phyloP scores from a whole-genome alignment of 139 green algal genomes.

The Picochlorum costavermella region DNA sequence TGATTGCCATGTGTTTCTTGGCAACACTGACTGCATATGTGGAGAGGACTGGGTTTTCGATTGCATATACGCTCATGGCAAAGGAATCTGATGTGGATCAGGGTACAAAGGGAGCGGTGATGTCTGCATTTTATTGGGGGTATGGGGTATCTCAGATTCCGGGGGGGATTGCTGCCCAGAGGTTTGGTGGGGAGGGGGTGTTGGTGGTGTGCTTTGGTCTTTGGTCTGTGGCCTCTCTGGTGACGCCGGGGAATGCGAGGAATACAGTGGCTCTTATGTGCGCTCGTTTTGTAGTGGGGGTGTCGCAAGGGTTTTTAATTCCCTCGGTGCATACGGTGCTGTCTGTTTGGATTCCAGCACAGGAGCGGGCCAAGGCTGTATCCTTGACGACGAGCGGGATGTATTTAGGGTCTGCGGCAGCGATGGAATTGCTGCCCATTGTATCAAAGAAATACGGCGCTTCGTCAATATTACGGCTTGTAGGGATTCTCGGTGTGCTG shows the following conservation, averaged over 20 bases:
- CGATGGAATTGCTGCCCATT: conserved; percentile 79
- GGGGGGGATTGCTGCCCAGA: conserved; percentile 83
- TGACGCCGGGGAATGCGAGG: conserved; percentile 53
- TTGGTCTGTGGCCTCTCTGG: conserved; percentile 68
- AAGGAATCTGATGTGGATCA: conserved; percentile 31
- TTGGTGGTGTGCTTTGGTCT: conserved; percentile 70
- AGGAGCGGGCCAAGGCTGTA: conserved; percentile 74
- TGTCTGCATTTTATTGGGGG: conserved; percentile 96
- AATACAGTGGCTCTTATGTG: conserved; percentile 22
- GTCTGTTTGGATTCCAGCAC: conserved; percentile 74
- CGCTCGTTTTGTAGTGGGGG: conserved; percentile 63
- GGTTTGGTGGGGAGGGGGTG: conserved; percentile 73
- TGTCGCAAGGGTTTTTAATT: conserved; percentile 89
- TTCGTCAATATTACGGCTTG: conserved; percentile 49
- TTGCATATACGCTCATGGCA: conserved; percentile 85
- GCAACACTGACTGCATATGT: conserved; percentile 84
- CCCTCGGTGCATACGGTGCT: conserved; percentile 61
- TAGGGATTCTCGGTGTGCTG: conserved; percentile 56
- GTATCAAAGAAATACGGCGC: conserved; percentile 49
- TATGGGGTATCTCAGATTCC: conserved; percentile 90
- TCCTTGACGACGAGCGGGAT: conserved; percentile 94
- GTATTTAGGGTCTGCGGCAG: conserved; percentile 88
- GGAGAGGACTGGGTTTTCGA: conserved; percentile 91
- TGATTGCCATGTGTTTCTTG: conserved; percentile 72
- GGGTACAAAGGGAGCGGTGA: conserved; percentile 65